Evolutionary conservation across 2,329 filamentous ascomycete species (phyloP).

Genomic region (Colletotrichum theobromicola): DNA sequence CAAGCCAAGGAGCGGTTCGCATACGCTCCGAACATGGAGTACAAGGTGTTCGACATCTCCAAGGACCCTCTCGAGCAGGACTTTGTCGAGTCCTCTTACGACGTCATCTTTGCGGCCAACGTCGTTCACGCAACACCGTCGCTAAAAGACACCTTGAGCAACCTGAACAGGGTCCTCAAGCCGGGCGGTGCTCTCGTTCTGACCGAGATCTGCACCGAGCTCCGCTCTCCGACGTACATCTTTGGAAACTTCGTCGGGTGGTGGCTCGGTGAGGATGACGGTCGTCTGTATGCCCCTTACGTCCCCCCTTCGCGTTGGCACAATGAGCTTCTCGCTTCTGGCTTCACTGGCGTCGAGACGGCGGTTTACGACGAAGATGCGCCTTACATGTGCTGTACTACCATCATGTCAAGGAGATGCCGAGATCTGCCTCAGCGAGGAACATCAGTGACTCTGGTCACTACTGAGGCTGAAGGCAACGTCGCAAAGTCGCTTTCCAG

Average conservation of each 20-base stretch:
- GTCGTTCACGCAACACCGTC: conserved; percentile 31
- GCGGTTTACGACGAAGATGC: neutral
- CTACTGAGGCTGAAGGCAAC: neutral
- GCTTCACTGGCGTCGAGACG: conserved; percentile 25
- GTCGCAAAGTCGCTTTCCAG: neutral
- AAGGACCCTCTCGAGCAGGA: conserved; percentile 29
- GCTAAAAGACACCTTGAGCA: conserved; percentile 25
- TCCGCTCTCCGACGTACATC: conserved; percentile 31
- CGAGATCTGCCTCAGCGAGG: neutral
- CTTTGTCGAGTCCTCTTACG: conserved; percentile 28
- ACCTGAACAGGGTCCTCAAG: conserved; percentile 29
- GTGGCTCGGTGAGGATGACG: conserved; percentile 38
- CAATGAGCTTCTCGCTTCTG: conserved; percentile 26
- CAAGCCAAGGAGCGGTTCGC: conserved; percentile 31
- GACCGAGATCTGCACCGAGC: neutral
- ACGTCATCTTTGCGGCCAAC: conserved; percentile 33
- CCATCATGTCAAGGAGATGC: neutral
- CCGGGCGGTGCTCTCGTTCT: conserved; percentile 33
- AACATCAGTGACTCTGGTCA: neutral
- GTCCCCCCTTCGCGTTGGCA: conserved; percentile 28
- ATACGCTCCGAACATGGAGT: conserved; percentile 22
- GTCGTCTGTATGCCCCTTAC: conserved; percentile 28
- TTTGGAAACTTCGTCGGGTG: conserved; percentile 34
- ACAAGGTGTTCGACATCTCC: conserved; percentile 34
- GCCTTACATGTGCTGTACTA: neutral